Base-by-base conservation (phyloP, 2,329 filamentous ascomycete genomes). In the Diaporthe ampelina region DNA sequence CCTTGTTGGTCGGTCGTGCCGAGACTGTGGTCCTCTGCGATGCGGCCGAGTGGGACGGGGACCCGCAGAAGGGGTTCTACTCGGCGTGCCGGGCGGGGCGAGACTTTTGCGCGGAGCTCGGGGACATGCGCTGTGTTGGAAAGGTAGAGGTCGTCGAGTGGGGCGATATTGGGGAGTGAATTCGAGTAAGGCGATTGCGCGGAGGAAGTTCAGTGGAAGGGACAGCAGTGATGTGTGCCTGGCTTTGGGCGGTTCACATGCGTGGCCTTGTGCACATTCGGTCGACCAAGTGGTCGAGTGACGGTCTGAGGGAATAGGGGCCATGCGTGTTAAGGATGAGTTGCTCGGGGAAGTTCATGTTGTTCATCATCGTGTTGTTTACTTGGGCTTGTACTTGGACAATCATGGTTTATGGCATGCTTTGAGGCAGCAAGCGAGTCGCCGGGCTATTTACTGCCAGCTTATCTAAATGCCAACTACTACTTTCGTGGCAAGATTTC, bases 1-100 rank as follows among this genome's bases (percentile, higher is more conserved):
- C 72, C 15, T 70, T 74, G 6, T 73, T 83, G 37, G 70, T 82
- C 9, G 77, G 76, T 24, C 83, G 80, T 78, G 78, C 79, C 21
- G 81, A 81, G 76, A 78, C 77, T 8, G 77, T 83, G 7, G 78
- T 78, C 11, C 67, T 80, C 35, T 74, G 77, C 57, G 77, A 78
- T 26, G 76, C 70, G 45, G 76, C 75, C 50, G 77, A 78, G 72
- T 78, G 77, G 77, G 50, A 67, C 21, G 52, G 29, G 26, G 57
- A 73, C 21, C 61, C 73, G 50, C 40, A 24, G 26, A 68, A 72
- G 26, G 71, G 72, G 6, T 76, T 74, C 29, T 63, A 72, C 45
- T 43, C 71, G 21, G 45, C 71, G 4, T 40, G 61, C 13, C n/a
- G 52, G 32, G 74, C 76, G 40, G 76, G 76, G 15, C 72, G 50